These are phyloP conservation scores for Acacia concinna DNA, from an alignment of 331 rosid genomes.

Conservation along the genomic window DNA sequence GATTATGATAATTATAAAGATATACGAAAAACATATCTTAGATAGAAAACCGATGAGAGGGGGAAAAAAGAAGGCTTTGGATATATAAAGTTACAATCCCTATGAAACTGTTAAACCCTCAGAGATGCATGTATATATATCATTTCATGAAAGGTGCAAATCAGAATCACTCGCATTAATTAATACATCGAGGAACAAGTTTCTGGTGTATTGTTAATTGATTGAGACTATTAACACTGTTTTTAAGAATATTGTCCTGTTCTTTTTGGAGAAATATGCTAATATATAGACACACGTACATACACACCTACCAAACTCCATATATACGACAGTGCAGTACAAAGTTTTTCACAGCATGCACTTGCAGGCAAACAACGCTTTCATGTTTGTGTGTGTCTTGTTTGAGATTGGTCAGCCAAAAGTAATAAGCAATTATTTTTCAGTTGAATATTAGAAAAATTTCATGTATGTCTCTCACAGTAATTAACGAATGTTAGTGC, in stretches of 20 bases:
- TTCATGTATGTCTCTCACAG: background rate
- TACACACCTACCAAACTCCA: background rate
- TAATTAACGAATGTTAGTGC: background rate
- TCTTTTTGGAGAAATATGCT: background rate
- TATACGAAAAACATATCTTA: background rate
- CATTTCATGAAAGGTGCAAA: slow-evolving; percentile 4
- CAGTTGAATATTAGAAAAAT: background rate
- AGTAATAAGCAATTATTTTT: background rate
- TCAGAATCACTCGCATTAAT: background rate
- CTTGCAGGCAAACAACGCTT: background rate
- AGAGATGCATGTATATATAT: background rate
- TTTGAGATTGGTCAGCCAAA: background rate
- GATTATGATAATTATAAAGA: background rate
- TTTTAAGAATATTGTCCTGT: background rate
- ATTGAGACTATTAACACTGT: background rate
- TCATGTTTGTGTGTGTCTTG: background rate
- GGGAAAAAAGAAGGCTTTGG: background rate
- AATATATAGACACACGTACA: background rate
- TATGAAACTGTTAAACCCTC: background rate
- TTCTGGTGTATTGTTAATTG: background rate
- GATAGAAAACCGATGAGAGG: background rate
- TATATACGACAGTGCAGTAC: background rate
- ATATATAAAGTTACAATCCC: background rate
- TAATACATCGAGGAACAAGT: background rate
- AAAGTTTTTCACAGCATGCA: background rate